Conservation (phyloP, 2,329 filamentous ascomycete species). For the Erysiphe pulchra region DNA sequence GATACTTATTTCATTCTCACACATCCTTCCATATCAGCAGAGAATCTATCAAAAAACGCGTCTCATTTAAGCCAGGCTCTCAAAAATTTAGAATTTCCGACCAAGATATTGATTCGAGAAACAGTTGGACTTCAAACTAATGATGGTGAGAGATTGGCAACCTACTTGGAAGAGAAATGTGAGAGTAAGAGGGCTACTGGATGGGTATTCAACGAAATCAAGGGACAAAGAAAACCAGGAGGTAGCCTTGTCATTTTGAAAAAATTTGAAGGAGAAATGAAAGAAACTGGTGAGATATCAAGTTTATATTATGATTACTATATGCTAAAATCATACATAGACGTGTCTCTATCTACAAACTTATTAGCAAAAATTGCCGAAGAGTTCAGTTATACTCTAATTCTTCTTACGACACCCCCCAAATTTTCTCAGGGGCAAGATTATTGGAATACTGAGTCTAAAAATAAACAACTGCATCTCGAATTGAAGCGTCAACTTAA, state of each 20-base stretch:
- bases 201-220: background rate
- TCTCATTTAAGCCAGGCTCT: slow-evolving; percentile 20
- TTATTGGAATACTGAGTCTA: background rate
- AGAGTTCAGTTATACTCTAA: slow-evolving; percentile 36
- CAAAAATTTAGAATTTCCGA: slow-evolving; percentile 4
- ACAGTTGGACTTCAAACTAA: slow-evolving; percentile 22
- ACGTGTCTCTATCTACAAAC: background rate
- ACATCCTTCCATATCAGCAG: slow-evolving; percentile 46
- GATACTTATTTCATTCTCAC: slow-evolving; percentile 52
- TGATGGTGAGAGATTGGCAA: slow-evolving; percentile 17
- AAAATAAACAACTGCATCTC: slow-evolving; percentile 23
- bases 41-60: slow-evolving; percentile 33
- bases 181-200: slow-evolving; percentile 11
- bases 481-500: slow-evolving; percentile 39
- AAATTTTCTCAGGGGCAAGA: background rate
- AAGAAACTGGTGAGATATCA: slow-evolving; percentile 17
- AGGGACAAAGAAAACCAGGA: background rate
- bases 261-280: slow-evolving; percentile 16
- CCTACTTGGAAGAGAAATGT: slow-evolving; percentile 23
- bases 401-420: slow-evolving; percentile 44
- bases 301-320: slow-evolving; percentile 18
- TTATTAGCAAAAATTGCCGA: background rate
- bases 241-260: slow-evolving; percentile 3
- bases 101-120: slow-evolving; percentile 21
- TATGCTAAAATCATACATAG: background rate